Conservation (phyloP, 1,139 yeast species). For the Zygoascus meyerae region DNA sequence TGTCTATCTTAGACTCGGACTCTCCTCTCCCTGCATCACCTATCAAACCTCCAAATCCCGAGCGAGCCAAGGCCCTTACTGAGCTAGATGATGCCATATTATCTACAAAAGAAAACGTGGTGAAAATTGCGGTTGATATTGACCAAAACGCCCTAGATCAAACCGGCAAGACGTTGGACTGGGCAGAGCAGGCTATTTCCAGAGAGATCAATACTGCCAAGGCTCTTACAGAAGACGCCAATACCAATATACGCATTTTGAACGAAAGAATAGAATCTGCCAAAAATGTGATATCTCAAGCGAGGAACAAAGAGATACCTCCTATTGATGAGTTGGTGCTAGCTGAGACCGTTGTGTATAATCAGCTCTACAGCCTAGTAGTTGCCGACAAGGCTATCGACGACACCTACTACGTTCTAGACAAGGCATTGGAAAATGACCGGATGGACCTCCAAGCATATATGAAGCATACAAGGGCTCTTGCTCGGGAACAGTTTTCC, state of each 20-base stretch:
- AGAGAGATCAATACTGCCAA: conserved; percentile 30
- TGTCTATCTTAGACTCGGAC: conserved; percentile 13
- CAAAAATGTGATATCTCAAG: conserved; percentile 29
- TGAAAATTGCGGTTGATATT: conserved; percentile 26
- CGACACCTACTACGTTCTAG: conserved; percentile 59
- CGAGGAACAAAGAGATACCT: conserved; percentile 30
- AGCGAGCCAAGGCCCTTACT: conserved; percentile 28
- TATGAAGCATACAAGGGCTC: conserved; percentile 50
- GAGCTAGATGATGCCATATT: conserved; percentile 17
- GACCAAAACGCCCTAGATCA: conserved; percentile 25
- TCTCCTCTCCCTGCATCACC: conserved; percentile 10
- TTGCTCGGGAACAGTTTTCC: conserved; percentile 72
- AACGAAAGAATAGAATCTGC: conserved; percentile 29
- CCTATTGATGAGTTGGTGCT: conserved; percentile 40
- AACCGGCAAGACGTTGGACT: conserved; percentile 25
- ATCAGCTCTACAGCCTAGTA: conserved; percentile 58
- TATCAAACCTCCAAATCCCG: conserved; percentile 37
- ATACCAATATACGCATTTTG: conserved; percentile 33
- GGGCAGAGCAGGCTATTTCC: conserved; percentile 27
- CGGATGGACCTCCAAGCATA: conserved; percentile 46
- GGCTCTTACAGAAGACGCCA: conserved; percentile 25
- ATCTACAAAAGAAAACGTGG: conserved; percentile 15
- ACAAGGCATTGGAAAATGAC: conserved; percentile 50
- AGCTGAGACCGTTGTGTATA: conserved; percentile 44
- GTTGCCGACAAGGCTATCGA: conserved; percentile 64